These are phyloP conservation scores for Gossypium armourianum DNA, from an alignment of 441 rosid genomes.

Conservation along the genomic window DNA sequence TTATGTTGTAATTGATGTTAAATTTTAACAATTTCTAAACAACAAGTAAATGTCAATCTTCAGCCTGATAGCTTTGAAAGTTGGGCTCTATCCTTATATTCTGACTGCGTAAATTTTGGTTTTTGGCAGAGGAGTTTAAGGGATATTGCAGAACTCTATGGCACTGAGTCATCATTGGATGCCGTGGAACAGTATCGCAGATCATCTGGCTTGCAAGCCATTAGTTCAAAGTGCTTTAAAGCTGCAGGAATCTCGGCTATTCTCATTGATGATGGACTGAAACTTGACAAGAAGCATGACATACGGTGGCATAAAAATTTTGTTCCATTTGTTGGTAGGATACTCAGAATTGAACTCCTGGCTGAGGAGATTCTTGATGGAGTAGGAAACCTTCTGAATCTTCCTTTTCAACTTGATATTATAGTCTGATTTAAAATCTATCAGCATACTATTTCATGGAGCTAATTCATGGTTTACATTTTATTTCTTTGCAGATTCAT, in stretches of 20 bases:
- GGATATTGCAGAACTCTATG: slow-evolving; percentile 62
- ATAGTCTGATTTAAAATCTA: not conserved
- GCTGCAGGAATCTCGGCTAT: slow-evolving; percentile 61
- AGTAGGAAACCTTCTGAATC: slow-evolving; percentile 27
- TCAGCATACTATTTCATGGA: not conserved
- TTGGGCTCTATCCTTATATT: not conserved
- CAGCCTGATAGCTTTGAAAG: not conserved
- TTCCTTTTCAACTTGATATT: not conserved
- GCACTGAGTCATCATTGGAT: slow-evolving; percentile 46
- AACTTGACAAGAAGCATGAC: slow-evolving; percentile 58
- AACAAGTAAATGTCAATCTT: not conserved
- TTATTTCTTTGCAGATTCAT: not conserved
- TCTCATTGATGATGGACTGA: slow-evolving; percentile 78
- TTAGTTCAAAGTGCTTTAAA: slow-evolving; percentile 49
- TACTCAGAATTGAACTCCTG: slow-evolving; percentile 62
- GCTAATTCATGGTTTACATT: not conserved
- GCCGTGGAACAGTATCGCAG: slow-evolving; percentile 60
- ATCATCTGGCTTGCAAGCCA: slow-evolving; percentile 40
- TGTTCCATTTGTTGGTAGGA: slow-evolving; percentile 63
- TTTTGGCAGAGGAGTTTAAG: slow-evolving; percentile 61
- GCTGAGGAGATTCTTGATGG: slow-evolving; percentile 68
- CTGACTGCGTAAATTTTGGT: not conserved
- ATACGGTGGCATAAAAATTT: slow-evolving; percentile 52
- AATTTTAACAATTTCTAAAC: not conserved
- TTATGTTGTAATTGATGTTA: not conserved